Evolutionary conservation across 73 alveolate species (phyloP), one percentile per base, ranked within the genome.

Genomic region (Blepharisma stoltei): DNA sequence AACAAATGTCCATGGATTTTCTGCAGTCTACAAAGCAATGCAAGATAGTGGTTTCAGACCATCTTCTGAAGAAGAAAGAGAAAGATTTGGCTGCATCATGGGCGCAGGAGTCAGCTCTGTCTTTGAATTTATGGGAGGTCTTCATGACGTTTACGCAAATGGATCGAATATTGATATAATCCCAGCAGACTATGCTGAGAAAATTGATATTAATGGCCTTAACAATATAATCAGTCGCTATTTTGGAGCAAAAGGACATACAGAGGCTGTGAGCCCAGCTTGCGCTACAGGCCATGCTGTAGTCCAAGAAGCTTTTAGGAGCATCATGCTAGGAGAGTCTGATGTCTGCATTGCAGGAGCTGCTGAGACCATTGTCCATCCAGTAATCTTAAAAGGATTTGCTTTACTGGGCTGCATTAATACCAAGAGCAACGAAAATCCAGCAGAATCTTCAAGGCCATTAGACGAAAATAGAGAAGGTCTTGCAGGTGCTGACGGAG

Each of bases 381-480:
- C 85, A 76, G 70, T 83, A 41, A 83, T 66, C 27, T 54, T 68
- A 14, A 82, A 38, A 78, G 81, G 70, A 21, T 81, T 91, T 43
- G 70, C 67, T 41, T 77, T 45, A 27, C 78, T 92, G 73, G 83
- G 90, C 45, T 92, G 95, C 5, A 75, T 84, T 77, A 54, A 78
- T 21, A 50, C 83, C 6, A 79, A 53, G 37, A 69, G 47, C 9
- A 86, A 89, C 68, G 89, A 80, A 6, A 73, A 66, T n/a, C 97
- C 97, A 6, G 88, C 76, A 0, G 54, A 80, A 25, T 82, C 95
- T 5, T 55, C 86, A 47, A 78, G 92, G 66, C 95, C 97, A 5
- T 86, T 92, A 68, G 97, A 92, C 82, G 83, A 66, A 54, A 86
- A 78, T 25, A 65, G 97, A 79, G 71, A 87, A 9, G 97, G 97